Conservation (phyloP, 345 rosid genomes). For the Nephelium lappaceum region DNA sequence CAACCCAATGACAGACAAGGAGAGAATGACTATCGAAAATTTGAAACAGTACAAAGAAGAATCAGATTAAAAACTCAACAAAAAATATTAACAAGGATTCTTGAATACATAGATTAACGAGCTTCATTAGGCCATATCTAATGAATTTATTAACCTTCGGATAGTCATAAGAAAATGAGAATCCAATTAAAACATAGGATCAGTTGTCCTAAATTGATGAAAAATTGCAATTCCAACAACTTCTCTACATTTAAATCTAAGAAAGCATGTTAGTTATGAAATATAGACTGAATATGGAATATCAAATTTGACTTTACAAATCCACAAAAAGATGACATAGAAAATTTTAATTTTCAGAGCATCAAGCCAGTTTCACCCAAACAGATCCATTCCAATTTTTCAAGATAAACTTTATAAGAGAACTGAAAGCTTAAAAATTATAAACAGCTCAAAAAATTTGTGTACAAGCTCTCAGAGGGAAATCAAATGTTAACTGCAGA, state of each 20-base stretch:
- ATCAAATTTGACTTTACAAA: not conserved
- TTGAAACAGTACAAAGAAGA: not conserved
- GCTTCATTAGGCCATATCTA: not conserved
- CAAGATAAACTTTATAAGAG: not conserved
- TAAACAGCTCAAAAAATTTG: slow-evolving; percentile 6
- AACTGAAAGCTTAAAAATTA: not conserved
- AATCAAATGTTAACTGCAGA: not conserved
- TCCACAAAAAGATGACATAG: not conserved
- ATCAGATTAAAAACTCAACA: not conserved
- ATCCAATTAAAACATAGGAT: slow-evolving; percentile 10
- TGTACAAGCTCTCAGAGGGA: not conserved
- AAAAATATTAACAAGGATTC: not conserved
- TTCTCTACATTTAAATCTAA: not conserved
- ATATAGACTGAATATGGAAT: not conserved
- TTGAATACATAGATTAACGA: not conserved
- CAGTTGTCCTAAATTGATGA: not conserved
- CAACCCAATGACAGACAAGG: not conserved
- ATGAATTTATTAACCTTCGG: not conserved
- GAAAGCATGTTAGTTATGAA: not conserved
- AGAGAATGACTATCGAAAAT: not conserved
- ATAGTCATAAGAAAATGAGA: not conserved
- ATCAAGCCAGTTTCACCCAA: not conserved
- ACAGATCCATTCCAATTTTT: not conserved
- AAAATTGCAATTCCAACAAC: not conserved
- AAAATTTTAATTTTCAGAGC: not conserved